Evolutionary conservation across 352 stramenopile species (phyloP).

Genomic region (Pythium coloratum): DNA sequence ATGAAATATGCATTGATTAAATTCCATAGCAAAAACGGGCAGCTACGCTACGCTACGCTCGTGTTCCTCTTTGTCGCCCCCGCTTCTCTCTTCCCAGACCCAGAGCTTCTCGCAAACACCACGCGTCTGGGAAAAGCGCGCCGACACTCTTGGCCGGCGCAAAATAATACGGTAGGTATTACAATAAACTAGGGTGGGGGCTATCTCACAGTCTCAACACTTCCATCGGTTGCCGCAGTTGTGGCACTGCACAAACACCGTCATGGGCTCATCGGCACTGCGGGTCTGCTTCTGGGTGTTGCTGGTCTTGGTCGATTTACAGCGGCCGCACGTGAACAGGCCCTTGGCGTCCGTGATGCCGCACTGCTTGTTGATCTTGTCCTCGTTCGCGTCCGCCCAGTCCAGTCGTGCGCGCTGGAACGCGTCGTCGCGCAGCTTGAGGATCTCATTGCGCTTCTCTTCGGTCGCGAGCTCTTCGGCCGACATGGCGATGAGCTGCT

Average conservation of each 20-base stretch:
- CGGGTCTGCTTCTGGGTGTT: constrained; percentile 98
- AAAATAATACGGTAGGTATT: constrained; percentile 7
- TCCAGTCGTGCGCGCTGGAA: constrained; percentile 86
- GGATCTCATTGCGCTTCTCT: constrained; percentile 83
- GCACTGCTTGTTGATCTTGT: constrained; percentile 92
- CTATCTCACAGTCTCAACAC: constrained; percentile 50
- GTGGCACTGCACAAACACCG: constrained; percentile 95
- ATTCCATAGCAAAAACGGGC: background rate
- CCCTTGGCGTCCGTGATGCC: constrained; percentile 78
- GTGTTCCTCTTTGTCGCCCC: background rate
- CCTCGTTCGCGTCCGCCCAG: constrained; percentile 89
- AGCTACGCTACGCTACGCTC: background rate
- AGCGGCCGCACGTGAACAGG: constrained; percentile 91
- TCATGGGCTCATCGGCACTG: constrained; percentile 98
- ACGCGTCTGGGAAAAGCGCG: constrained; percentile 3
- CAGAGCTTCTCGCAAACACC: constrained; percentile 10
- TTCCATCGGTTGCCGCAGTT: constrained; percentile 97
- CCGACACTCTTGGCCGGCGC: background rate
- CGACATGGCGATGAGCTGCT: constrained; percentile 82
- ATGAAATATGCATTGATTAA: constrained; percentile 10
- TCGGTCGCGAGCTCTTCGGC: constrained; percentile 86
- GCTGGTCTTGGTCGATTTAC: constrained; percentile 95
- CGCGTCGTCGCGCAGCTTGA: constrained; percentile 80
- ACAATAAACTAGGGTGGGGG: constrained; percentile 20
- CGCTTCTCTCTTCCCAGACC: constrained; percentile 14